Percentiles rank a stretch among this genome's conserved stretches.
phyloP scores from a whole-genome alignment of 2,329 filamentous ascomycete genomes.

The Mycocentrospora acerina region DNA sequence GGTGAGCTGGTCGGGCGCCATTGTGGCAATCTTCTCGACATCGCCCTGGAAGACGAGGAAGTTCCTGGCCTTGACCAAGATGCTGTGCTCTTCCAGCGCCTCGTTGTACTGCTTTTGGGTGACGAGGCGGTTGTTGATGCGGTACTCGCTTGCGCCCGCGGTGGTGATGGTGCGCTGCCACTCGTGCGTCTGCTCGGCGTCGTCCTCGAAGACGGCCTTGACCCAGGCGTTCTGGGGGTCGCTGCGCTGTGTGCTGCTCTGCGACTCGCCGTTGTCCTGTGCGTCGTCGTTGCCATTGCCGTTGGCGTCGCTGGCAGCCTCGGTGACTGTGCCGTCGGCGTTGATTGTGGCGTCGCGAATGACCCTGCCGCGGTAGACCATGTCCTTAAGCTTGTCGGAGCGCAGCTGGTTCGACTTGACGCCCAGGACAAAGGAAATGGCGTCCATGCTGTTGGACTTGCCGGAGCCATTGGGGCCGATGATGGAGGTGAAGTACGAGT shows the following conservation, averaged over 20 bases:
- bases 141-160: constrained; percentile 87
- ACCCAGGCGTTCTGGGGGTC: constrained; percentile 98
- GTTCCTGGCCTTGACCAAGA: constrained; percentile 95
- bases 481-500: constrained; percentile 98
- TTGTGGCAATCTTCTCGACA: constrained; percentile 93
- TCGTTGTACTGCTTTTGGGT: constrained; percentile 92
- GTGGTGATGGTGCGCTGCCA: constrained; percentile 96
- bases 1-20: constrained; percentile 91
- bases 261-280: constrained; percentile 53
- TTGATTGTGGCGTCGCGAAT: constrained; percentile 91
- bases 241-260: constrained; percentile 64
- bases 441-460: constrained; percentile 99
- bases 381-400: constrained; percentile 87
- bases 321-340: constrained; percentile 76
- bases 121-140: constrained; percentile 90
- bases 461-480: constrained; percentile 99
- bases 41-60: constrained; percentile 98
- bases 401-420: constrained; percentile 98
- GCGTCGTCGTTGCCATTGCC: constrained; percentile 47
- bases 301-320: constrained; percentile 40
- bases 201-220: constrained; percentile 98
- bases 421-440: constrained; percentile 96
- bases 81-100: constrained; percentile 88
- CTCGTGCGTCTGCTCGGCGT: constrained; percentile 88
- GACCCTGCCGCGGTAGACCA: constrained; percentile 94